Percentiles rank a stretch among this genome's conserved stretches.
Conservation (phyloP, 2,329 filamentous ascomycete species). For the Fusarium equiseti region DNA sequence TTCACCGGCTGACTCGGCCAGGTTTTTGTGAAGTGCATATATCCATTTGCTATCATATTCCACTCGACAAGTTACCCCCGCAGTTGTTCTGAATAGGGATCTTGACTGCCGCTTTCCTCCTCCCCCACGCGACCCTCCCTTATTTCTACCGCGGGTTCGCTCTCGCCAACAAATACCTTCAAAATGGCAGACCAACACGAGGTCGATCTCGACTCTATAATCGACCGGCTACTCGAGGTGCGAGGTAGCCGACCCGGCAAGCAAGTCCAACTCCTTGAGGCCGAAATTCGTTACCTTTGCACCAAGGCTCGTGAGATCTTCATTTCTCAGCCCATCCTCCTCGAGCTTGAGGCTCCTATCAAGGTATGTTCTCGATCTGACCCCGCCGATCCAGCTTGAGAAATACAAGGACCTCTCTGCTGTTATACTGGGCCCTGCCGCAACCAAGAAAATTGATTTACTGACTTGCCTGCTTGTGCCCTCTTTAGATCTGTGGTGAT, state of each 20-base stretch:
- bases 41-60: constrained; percentile 47
- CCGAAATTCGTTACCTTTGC: constrained; percentile 96
- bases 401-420: constrained; percentile 1
- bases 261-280: constrained; percentile 96
- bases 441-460: constrained; percentile 2
- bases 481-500: constrained; percentile 90
- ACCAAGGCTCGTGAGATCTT: constrained; percentile 99
- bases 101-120: constrained; percentile 44
- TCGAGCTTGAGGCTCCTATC: constrained; percentile 98
- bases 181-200: constrained; percentile 79
- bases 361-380: constrained; percentile 74
- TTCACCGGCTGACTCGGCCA: constrained; percentile 44
- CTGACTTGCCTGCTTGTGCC: constrained; percentile 38
- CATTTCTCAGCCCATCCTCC: constrained; percentile 97
- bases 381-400: constrained; percentile 4
- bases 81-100: constrained; percentile 50
- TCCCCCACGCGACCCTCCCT: constrained; percentile 45
- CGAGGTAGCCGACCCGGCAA: constrained; percentile 97
- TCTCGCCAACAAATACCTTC: constrained; percentile 51
- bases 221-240: constrained; percentile 97
- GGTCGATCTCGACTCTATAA: constrained; percentile 99
- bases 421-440: constrained; percentile 2
- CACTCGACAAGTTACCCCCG: constrained; percentile 45
- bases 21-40: constrained; percentile 52
- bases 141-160: constrained; percentile 55